A percentile compares a stretch with the other conserved stretches of the same genome.
Evolutionary conservation across 1,139 yeast genomes (phyloP).

Genomic region (Candida frijolesensis): DNA sequence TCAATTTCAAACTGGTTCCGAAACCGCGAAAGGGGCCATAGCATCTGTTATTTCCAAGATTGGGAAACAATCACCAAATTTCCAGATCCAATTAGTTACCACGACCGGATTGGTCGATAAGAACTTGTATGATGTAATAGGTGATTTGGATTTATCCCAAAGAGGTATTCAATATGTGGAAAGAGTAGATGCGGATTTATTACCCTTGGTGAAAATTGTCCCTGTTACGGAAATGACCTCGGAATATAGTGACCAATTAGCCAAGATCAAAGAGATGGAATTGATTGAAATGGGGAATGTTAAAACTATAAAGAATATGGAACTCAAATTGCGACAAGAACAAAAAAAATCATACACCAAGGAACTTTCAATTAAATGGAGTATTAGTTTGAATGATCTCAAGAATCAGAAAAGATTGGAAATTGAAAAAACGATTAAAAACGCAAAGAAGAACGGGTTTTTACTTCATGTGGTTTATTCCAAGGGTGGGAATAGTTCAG

Average conservation of each 20-base stretch:
- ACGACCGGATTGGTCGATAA: conserved; percentile 22
- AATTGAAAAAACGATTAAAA: conserved; percentile 31
- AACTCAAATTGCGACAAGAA: conserved; percentile 8
- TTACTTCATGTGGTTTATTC: neutral
- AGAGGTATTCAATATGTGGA: conserved; percentile 34
- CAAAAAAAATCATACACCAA: conserved; percentile 28
- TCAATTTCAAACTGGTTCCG: conserved; percentile 22
- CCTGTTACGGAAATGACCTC: conserved; percentile 37
- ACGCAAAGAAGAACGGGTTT: conserved; percentile 27
- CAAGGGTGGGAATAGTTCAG: neutral
- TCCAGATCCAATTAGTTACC: conserved; percentile 9
- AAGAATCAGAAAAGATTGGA: conserved; percentile 40
- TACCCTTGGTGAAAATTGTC: conserved; percentile 32
- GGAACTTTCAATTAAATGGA: conserved; percentile 38
- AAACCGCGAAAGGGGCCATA: conserved; percentile 32
- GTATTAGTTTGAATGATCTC: conserved; percentile 42
- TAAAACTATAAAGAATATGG: conserved; percentile 30
- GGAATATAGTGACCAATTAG: conserved; percentile 34
- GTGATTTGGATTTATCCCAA: conserved; percentile 26
- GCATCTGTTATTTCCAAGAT: conserved; percentile 32
- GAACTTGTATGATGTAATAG: conserved; percentile 25
- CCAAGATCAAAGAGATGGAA: conserved; percentile 33
- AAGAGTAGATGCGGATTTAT: conserved; percentile 21
- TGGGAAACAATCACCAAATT: conserved; percentile 22
- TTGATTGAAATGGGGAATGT: conserved; percentile 38